Evolutionary conservation across 75 land plant species (phyloP).

Genomic region (Picea sitchensis): DNA sequence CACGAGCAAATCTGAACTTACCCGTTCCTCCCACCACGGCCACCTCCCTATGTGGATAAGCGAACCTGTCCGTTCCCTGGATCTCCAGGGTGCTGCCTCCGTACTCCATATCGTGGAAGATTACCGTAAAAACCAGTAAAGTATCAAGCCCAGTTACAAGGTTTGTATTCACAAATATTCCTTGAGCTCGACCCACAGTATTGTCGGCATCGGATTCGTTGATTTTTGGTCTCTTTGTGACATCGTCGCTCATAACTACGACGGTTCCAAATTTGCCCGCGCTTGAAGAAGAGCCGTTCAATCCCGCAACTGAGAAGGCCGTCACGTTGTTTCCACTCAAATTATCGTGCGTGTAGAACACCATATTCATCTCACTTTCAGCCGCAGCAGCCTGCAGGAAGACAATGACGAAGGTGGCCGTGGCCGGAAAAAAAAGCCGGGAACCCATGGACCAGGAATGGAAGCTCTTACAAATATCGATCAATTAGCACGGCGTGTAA

Average conservation of each 20-base stretch:
- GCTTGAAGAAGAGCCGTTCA: not conserved
- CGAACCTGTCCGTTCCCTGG: slow-evolving; percentile 18
- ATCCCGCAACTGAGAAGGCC: too few relatives aligned
- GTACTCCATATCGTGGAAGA: not conserved
- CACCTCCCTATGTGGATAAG: slow-evolving; percentile 2
- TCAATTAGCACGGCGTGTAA: too few relatives aligned
- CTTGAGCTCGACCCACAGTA: not conserved
- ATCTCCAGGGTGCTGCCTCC: slow-evolving; percentile 19
- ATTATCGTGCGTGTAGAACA: too few relatives aligned
- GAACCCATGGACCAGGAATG: too few relatives aligned
- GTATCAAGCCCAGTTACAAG: not conserved
- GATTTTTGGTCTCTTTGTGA: not conserved
- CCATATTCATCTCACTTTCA: too few relatives aligned
- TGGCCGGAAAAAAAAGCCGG: too few relatives aligned
- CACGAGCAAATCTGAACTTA: slow-evolving; percentile 20
- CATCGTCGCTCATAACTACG: not conserved
- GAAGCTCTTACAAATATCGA: too few relatives aligned
- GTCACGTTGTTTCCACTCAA: too few relatives aligned
- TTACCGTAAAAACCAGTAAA: not conserved
- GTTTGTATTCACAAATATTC: not conserved
- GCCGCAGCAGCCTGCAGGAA: too few relatives aligned
- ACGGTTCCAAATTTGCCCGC: not conserved
- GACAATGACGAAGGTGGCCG: too few relatives aligned
- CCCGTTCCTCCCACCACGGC: slow-evolving; percentile 29
- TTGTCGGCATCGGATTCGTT: too few relatives aligned